These are phyloP conservation scores for Aristolochia californica DNA, from an alignment of 164 flowering plant genomes.

Conservation along the genomic window DNA sequence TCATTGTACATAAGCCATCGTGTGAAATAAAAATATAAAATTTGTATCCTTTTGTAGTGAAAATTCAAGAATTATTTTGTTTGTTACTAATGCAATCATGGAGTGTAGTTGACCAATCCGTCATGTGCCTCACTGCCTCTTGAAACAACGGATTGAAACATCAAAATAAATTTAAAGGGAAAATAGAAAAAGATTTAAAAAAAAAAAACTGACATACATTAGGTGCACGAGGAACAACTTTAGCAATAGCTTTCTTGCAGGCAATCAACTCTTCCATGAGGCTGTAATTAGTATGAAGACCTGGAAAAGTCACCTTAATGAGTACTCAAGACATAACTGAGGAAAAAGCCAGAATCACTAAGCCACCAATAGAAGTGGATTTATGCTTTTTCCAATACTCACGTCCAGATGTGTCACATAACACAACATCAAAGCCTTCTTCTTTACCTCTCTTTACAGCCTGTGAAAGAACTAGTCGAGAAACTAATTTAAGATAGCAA, in stretches of 20 bases:
- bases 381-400: slow-evolving; percentile 19
- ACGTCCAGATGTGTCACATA: slow-evolving; percentile 99
- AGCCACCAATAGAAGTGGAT: neutral
- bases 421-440: slow-evolving; percentile 67
- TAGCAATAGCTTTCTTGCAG: slow-evolving; percentile 78
- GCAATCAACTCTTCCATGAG: slow-evolving; percentile 92
- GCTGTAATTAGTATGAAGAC: slow-evolving; percentile 89
- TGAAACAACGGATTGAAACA: neutral
- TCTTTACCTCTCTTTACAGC: slow-evolving; percentile 89
- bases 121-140: neutral
- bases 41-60: too few species aligned
- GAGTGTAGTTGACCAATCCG: too few species aligned
- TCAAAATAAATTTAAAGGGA: neutral
- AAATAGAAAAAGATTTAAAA: neutral
- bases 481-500: slow-evolving; percentile 38
- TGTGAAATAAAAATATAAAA: too few species aligned
- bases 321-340: neutral
- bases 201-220: slow-evolving; percentile 42
- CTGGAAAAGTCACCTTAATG: slow-evolving; percentile 21
- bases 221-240: slow-evolving; percentile 78
- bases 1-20: too few species aligned
- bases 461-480: slow-evolving; percentile 81
- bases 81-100: too few species aligned
- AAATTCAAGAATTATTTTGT: too few species aligned
- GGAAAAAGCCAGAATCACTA: slow-evolving; percentile 3